These are phyloP conservation scores for Corylus heterophylla DNA, from an alignment of 306 rosid species.

Conservation along the genomic window DNA sequence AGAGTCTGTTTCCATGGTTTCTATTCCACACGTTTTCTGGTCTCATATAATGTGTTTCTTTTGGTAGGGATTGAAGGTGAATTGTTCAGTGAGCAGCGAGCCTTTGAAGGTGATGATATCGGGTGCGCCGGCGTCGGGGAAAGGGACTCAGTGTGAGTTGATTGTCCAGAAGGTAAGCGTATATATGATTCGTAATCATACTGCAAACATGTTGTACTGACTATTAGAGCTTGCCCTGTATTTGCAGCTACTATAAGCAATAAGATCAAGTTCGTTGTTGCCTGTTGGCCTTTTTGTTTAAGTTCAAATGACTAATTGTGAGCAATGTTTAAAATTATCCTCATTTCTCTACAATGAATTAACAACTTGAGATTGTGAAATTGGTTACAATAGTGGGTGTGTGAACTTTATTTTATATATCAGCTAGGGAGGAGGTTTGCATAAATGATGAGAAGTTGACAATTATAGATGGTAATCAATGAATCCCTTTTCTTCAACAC, in stretches of 20 bases:
- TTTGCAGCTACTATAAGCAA: background rate
- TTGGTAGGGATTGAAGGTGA: conserved; percentile 51
- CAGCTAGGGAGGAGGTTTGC: background rate
- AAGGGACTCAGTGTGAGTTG: conserved; percentile 93
- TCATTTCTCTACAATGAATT: background rate
- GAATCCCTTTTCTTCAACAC: background rate
- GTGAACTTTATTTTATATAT: background rate
- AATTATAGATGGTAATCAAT: background rate
- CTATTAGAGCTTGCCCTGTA: background rate
- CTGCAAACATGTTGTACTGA: background rate
- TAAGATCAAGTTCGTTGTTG: background rate
- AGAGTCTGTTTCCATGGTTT: background rate
- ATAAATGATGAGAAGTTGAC: background rate
- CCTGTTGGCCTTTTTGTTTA: background rate
- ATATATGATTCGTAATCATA: background rate
- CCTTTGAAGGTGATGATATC: conserved; percentile 90
- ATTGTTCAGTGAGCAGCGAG: conserved; percentile 50
- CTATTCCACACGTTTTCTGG: background rate
- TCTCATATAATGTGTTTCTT: conserved; percentile 9
- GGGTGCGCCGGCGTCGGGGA: conserved; percentile 96
- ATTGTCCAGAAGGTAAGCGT: conserved; percentile 66
- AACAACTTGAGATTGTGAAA: background rate
- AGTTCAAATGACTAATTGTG: background rate
- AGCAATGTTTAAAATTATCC: background rate
- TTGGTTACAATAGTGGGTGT: background rate